Evolutionary conservation across 495 filamentous ascomycete genomes (phyloP), one percentile per base, ranked within the genome.

Genomic region (Neurospora sp.): DNA sequence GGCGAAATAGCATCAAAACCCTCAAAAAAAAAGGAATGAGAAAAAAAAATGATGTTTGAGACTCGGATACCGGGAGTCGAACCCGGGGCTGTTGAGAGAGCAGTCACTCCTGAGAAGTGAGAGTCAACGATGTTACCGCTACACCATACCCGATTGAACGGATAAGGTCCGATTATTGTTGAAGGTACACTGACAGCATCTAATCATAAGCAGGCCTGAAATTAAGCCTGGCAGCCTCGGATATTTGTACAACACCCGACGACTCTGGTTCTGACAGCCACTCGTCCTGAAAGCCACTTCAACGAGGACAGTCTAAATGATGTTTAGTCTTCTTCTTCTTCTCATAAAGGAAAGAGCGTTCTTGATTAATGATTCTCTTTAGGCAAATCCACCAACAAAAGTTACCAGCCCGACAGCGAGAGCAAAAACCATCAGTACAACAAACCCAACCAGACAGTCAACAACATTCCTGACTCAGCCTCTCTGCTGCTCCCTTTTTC

Each of bases 51-150:
- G 22, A 61, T 31, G 44, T 48, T 48, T 20, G n/a, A 48, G 44
- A 48, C 44, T 48, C 44, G 44, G 44, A 48, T 48, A 48, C 44
- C 44, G 44, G 44, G 44, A 48, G 44, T 48, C 44, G 44, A 48
- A 48, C 44, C 44, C 44, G 44, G 44, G 44, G 44, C 31, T 35
- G 31, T 35, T 35, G 31, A 35, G 31, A 35, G 31, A 35, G 31
- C 31, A 35, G 31, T 35, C 44, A 48, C 44, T 48, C 44, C 44
- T 48, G 4, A 22, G 44, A 48, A 48, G n/a, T 48, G 44, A 48
- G 44, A 48, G 44, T 48, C 44, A 48, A 48, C 44, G 44, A 48
- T 48, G 44, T 48, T 48, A 48, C 44, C 44, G 44, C 44, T 48
- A 48, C 44, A 48, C 44, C 44, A 48, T 48, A 48, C 44, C 44